A percentile compares a stretch with the other conserved stretches of the same genome.
These are phyloP conservation scores for Sinapis alba DNA, from an alignment of 441 rosid genomes.

Conservation along the genomic window DNA sequence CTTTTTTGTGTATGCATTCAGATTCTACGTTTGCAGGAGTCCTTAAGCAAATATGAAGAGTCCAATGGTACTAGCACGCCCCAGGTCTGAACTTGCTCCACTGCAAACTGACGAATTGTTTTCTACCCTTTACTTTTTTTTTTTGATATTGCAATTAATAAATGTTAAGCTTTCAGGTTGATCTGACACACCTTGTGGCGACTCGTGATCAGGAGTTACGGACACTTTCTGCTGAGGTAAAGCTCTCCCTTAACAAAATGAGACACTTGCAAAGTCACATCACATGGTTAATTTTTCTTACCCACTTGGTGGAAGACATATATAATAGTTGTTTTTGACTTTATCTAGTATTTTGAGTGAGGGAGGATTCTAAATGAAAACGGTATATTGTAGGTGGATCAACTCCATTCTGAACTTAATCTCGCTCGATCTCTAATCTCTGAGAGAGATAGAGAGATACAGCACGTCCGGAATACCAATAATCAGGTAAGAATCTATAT, in stretches of 20 bases:
- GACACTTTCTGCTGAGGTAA: constrained; percentile 96
- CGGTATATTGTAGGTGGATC: constrained; percentile 71
- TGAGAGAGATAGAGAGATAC: constrained; percentile 89
- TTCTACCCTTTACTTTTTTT: background rate
- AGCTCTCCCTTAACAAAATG: constrained; percentile 18
- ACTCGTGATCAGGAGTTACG: constrained; percentile 96
- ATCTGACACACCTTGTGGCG: constrained; percentile 92
- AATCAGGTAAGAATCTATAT: constrained; percentile 59
- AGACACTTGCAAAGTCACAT: constrained; percentile 3
- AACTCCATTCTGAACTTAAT: constrained; percentile 86
- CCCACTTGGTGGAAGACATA: background rate
- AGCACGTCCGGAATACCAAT: constrained; percentile 73
- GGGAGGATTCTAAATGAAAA: constrained; percentile 17
- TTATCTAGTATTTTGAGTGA: background rate
- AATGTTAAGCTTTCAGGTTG: constrained; percentile 61
- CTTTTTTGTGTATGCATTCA: constrained; percentile 37
- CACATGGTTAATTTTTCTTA: background rate
- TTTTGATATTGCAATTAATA: background rate
- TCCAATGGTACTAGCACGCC: constrained; percentile 83
- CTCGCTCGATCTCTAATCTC: constrained; percentile 91
- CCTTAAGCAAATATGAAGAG: constrained; percentile 87
- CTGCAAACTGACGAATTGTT: background rate
- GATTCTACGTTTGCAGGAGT: constrained; percentile 93
- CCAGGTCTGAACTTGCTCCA: constrained; percentile 58
- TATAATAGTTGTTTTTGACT: too few species aligned